Evolutionary conservation across 192 early-diverging fungal species (phyloP).

Genomic region (Coemansia sp.): DNA sequence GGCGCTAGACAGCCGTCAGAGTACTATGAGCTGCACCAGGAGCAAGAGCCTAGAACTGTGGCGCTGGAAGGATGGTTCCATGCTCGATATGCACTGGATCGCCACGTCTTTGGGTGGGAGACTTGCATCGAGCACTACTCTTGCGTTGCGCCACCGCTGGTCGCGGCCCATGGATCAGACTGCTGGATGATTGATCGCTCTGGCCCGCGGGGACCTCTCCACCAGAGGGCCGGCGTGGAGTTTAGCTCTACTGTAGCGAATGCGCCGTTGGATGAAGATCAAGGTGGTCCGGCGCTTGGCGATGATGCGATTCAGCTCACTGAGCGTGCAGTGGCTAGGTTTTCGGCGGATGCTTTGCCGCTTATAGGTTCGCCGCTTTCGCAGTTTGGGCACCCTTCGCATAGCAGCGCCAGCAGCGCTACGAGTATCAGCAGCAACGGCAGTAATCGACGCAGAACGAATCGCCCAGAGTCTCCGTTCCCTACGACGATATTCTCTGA

Average conservation of each 20-base stretch:
- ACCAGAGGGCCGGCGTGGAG: background rate
- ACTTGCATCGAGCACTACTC: slow-evolving; percentile 31
- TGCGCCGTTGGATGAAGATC: background rate
- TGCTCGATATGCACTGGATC: slow-evolving; percentile 42
- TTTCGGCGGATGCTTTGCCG: slow-evolving; percentile 9
- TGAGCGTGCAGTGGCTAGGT: background rate
- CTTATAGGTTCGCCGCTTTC: slow-evolving; percentile 9
- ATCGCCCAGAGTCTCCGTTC: slow-evolving; percentile 29
- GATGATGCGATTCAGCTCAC: background rate
- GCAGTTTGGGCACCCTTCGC: slow-evolving; percentile 5
- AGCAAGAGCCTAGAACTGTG: slow-evolving; percentile 13
- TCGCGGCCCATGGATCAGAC: slow-evolving; percentile 10
- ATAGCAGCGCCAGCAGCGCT: slow-evolving; percentile 13
- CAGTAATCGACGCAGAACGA: background rate
- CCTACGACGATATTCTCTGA: slow-evolving; percentile 20
- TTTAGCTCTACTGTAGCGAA: background rate
- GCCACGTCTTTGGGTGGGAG: slow-evolving; percentile 28
- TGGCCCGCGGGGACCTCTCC: slow-evolving; percentile 30
- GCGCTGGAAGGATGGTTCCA: slow-evolving; percentile 23
- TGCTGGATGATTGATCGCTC: slow-evolving; percentile 45
- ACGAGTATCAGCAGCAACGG: slow-evolving; percentile 1
- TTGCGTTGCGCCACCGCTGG: slow-evolving; percentile 22
- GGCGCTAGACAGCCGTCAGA: slow-evolving; percentile 10
- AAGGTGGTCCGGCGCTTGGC: background rate
- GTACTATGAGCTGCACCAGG: slow-evolving; percentile 23